Evolutionary conservation across 2,329 filamentous ascomycete species (phyloP).

Genomic region (Diaporthe sp.): DNA sequence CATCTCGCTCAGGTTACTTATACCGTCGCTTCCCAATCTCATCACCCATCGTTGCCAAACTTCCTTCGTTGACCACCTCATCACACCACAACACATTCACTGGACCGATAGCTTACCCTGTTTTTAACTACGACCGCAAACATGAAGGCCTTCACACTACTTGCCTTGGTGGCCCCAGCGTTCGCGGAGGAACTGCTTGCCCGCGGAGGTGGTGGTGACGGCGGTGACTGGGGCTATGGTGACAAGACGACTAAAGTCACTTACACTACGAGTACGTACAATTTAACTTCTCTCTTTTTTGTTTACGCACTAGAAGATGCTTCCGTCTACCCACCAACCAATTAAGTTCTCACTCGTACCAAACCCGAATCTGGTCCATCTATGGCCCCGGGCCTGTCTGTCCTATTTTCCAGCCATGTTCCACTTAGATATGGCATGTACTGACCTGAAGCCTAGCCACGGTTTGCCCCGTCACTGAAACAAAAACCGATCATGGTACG

Average conservation of each 20-base stretch:
- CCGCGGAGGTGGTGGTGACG: constrained; percentile 36
- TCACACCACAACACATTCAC: constrained; percentile 32
- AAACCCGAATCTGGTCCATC: background rate
- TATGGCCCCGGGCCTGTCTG: background rate
- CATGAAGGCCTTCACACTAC: constrained; percentile 51
- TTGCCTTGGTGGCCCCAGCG: constrained; percentile 47
- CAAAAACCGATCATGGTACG: constrained; percentile 53
- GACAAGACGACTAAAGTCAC: constrained; percentile 41
- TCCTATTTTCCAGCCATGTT: too few relatives aligned
- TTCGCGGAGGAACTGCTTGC: constrained; percentile 43
- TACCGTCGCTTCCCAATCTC: constrained; percentile 41
- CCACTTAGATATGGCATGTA: background rate
- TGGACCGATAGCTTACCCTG: constrained; percentile 30
- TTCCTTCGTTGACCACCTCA: constrained; percentile 11
- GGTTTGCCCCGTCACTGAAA: constrained; percentile 60
- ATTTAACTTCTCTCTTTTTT: background rate
- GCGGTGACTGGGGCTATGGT: constrained; percentile 34
- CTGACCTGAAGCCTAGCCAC: constrained; percentile 56
- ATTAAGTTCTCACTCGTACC: too few relatives aligned
- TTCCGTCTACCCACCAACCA: too few relatives aligned
- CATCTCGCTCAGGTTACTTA: constrained; percentile 49
- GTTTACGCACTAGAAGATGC: too few relatives aligned
- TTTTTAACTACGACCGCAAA: constrained; percentile 37
- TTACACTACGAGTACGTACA: constrained; percentile 37
- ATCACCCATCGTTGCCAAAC: constrained; percentile 16